phyloP scores from a whole-genome alignment of 2,329 filamentous ascomycete species.

The Sporothrix sp. region DNA sequence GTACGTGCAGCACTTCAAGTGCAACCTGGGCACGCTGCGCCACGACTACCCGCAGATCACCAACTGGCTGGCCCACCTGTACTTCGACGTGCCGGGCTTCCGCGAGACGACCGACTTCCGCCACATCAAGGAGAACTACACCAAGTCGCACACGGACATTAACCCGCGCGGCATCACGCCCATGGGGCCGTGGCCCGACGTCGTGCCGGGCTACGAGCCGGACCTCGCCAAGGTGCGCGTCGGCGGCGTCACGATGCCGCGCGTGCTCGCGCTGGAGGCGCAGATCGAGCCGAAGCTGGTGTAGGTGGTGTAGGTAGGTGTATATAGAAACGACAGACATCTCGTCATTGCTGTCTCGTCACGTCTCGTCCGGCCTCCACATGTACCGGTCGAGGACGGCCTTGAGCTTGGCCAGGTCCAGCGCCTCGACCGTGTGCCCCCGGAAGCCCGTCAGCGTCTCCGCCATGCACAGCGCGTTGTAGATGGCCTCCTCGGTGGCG shows the following conservation, averaged over 20 bases:
- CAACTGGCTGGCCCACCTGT: slow-evolving; percentile 51
- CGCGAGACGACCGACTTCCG: slow-evolving; percentile 52
- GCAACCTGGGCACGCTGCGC: slow-evolving; percentile 50
- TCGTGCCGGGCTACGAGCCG: slow-evolving; percentile 41
- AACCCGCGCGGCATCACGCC: slow-evolving; percentile 55
- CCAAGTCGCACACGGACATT: slow-evolving; percentile 49
- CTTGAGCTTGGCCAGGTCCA: slow-evolving; percentile 15
- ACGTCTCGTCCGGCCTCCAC: not conserved
- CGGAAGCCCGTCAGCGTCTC: slow-evolving; percentile 44
- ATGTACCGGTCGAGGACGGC: slow-evolving; percentile 20
- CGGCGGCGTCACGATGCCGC: slow-evolving; percentile 37
- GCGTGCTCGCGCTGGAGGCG: slow-evolving; percentile 27
- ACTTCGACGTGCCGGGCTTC: slow-evolving; percentile 46
- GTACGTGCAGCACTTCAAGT: slow-evolving; percentile 59
- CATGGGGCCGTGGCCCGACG: slow-evolving; percentile 48
- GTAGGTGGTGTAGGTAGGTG: not conserved
- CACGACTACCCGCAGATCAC: slow-evolving; percentile 50
- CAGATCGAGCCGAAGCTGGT: slow-evolving; percentile 11
- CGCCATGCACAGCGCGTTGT: slow-evolving; percentile 53
- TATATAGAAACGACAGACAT: no score
- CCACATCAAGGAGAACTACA: slow-evolving; percentile 58
- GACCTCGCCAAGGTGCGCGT: slow-evolving; percentile 38
- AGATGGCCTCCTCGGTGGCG: slow-evolving; percentile 55
- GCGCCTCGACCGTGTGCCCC: slow-evolving; percentile 9
- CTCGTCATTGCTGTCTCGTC: no score